Base-by-base conservation (phyloP, 2,329 filamentous ascomycete species). In the Cercospora brassicicola region DNA sequence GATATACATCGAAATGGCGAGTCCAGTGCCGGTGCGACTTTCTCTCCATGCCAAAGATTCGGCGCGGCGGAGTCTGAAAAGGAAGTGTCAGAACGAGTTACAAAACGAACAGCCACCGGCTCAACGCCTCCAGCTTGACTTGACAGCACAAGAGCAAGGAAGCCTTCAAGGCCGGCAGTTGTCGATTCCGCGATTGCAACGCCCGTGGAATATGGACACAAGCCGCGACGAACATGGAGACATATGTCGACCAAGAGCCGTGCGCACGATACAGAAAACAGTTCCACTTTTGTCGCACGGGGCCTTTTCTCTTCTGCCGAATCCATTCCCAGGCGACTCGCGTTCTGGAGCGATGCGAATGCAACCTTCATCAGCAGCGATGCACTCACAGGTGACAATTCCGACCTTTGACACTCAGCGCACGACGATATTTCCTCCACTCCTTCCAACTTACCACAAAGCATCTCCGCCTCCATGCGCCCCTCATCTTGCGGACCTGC, bases 401-500 rank as follows among this genome's bases (percentile, higher is more conserved):
- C 42, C 60, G 15, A 10, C 60, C 23, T 62, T 53, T 10, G 28
- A 53, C 7, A 8, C 60, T 7, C 60, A 51, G 18, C 45, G 45
- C 39, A 48, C 28, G 11, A 51, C 20, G 1, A 31, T 62, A 8
- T 53, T 62, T 26, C 60, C 42, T 15, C 60, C 60, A 23, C 60
- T 62, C 23, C 60, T 62, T n/a, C 60, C 60, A 23, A 42, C 39
- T 15, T 62, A 62, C 45, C 36, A 53, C 60, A 62, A 30, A 51
- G 60, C 60, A 8, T 62, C 60, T 48, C 42, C 60, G 11, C 60
- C 60, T 20, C 60, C 60, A 51, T 18, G n/a, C 15, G 15, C 10
- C n/a, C n/a, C 53, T 9, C 53, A 28, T 10, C 45, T 28, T 10
- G 60, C 39, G n/a, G 26, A 15, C n/a, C 26, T 30, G 42, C 20